A percentile compares a stretch with the other conserved stretches of the same genome.
These are phyloP conservation scores for Primulina huaijiensis DNA, from an alignment of 257 asterid species.

Conservation along the genomic window DNA sequence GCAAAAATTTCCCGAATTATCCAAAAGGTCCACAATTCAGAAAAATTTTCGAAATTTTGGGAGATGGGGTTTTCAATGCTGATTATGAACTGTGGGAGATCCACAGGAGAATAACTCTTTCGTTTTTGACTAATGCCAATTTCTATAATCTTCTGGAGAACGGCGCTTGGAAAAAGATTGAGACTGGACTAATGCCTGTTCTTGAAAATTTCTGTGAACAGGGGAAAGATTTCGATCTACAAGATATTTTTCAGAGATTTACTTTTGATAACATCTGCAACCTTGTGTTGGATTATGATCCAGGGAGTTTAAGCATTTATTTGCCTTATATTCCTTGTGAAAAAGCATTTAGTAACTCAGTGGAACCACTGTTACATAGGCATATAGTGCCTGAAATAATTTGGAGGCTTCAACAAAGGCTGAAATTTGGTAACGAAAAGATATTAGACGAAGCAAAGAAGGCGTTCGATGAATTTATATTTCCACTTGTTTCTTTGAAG, in stretches of 20 bases:
- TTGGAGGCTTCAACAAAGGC: slow-evolving; percentile 41
- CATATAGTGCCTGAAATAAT: slow-evolving; percentile 33
- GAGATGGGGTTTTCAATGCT: slow-evolving; percentile 48
- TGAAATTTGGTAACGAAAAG: slow-evolving; percentile 34
- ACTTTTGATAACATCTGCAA: slow-evolving; percentile 33
- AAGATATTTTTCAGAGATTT: slow-evolving; percentile 41
- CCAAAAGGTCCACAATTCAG: slow-evolving; percentile 45
- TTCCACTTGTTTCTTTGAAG: slow-evolving; percentile 19
- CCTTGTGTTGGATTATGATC: slow-evolving; percentile 33
- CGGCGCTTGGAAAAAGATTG: slow-evolving; percentile 33
- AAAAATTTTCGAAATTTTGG: slow-evolving; percentile 40
- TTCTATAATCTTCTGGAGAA: slow-evolving; percentile 22
- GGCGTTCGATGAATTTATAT: slow-evolving; percentile 29
- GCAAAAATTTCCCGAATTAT: slow-evolving; percentile 43
- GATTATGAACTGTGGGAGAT: slow-evolving; percentile 46
- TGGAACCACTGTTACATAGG: slow-evolving; percentile 33
- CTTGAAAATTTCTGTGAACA: slow-evolving; percentile 25
- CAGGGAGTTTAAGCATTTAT: slow-evolving; percentile 25
- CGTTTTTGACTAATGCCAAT: slow-evolving; percentile 18
- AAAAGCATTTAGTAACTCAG: slow-evolving; percentile 31
- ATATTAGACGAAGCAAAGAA: slow-evolving; percentile 22
- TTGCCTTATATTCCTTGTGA: slow-evolving; percentile 36
- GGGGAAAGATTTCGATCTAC: slow-evolving; percentile 34
- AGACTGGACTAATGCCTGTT: slow-evolving; percentile 35
- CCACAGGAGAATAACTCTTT: slow-evolving; percentile 33